Percentiles rank a stretch among this genome's conserved stretches.
Conservation (phyloP, 176 grass and related monocot genomes). For the Eleusine coracana region DNA sequence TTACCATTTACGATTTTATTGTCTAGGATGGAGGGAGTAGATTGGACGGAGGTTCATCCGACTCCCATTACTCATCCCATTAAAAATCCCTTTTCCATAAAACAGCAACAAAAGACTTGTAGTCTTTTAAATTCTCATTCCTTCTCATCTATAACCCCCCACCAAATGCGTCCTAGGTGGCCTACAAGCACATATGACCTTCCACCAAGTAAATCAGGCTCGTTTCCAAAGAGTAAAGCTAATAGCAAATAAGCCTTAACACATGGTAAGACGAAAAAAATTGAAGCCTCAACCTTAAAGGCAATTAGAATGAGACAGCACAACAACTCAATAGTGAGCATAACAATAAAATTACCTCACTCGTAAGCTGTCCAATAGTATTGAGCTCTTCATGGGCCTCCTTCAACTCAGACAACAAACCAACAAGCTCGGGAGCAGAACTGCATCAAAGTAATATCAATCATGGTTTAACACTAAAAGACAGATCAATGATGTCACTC, state of each 20-base stretch:
- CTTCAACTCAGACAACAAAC: constrained; percentile 80
- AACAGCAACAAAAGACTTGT: neutral
- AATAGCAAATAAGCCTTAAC: neutral
- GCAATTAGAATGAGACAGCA: constrained; percentile 8
- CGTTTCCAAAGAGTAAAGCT: neutral
- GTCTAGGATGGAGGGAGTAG: too few relatives aligned
- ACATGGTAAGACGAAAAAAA: constrained; percentile 6
- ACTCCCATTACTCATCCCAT: neutral
- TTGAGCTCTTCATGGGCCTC: constrained; percentile 70
- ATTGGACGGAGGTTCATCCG: neutral
- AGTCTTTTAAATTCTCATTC: neutral
- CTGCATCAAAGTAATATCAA: constrained; percentile 54
- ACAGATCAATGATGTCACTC: constrained; percentile 23
- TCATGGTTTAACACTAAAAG: constrained; percentile 2
- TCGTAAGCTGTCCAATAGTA: constrained; percentile 46
- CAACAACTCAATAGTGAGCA: neutral
- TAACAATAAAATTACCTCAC: constrained; percentile 56
- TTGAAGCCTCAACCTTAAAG: constrained; percentile 6
- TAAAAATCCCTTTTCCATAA: neutral
- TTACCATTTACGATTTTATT: too few relatives aligned
- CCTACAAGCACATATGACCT: neutral
- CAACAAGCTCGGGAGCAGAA: constrained; percentile 91
- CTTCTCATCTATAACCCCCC: too few relatives aligned
- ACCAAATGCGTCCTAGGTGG: too few relatives aligned
- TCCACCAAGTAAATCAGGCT: neutral